Percentiles rank a stretch among this genome's conserved stretches.
Conservation (phyloP, 352 stramenopile genomes). For the Phytophthora constricta region DNA sequence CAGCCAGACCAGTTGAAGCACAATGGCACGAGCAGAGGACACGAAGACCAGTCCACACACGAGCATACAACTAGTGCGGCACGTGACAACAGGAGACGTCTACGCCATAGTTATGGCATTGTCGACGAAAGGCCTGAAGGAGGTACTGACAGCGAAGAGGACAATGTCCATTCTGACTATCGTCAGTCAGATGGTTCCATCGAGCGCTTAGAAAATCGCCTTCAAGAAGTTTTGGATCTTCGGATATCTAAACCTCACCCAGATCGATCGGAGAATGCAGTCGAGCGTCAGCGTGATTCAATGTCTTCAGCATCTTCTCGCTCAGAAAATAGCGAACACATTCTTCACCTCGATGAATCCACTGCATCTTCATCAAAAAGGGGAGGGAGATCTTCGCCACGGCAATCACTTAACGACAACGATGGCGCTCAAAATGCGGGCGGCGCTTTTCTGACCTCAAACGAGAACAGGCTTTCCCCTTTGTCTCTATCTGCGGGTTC, state of each 20-base stretch:
- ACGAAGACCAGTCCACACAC: background rate
- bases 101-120: background rate
- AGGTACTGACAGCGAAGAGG: slow-evolving; percentile 15
- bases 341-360: slow-evolving; percentile 8
- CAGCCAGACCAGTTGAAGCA: too few species aligned
- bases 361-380: background rate
- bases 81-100: background rate
- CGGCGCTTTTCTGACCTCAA: too few species aligned
- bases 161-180: background rate
- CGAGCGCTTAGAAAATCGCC: slow-evolving; percentile 34
- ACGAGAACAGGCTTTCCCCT: too few species aligned
- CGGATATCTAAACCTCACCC: slow-evolving; percentile 7
- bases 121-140: slow-evolving; percentile 13
- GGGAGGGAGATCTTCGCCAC: background rate
- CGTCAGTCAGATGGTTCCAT: slow-evolving; percentile 21
- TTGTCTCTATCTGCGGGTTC: background rate
- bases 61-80: background rate
- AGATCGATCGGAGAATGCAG: background rate
- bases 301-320: background rate
- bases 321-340: slow-evolving; percentile 4
- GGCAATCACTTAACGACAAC: background rate
- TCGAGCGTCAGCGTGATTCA: background rate
- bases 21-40: background rate
- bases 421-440: background rate
- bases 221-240: slow-evolving; percentile 45